Evolutionary conservation across 2,329 filamentous ascomycete species (phyloP).

Genomic region (Teratosphaeria gauchensis): DNA sequence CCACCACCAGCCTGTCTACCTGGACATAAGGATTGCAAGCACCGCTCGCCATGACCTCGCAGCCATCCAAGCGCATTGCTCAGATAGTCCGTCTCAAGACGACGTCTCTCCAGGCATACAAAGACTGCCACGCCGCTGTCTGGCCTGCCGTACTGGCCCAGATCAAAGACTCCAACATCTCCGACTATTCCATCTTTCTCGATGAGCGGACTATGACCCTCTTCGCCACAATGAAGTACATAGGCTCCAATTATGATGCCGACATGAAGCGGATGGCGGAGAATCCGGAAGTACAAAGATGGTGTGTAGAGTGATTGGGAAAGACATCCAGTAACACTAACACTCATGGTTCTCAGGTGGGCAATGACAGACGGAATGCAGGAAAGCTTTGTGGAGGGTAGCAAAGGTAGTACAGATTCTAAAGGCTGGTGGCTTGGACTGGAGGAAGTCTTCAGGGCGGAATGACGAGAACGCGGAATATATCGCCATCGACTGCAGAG

Average conservation of each 20-base stretch:
- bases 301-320: slow-evolving; percentile 32
- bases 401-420: slow-evolving; percentile 48
- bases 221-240: slow-evolving; percentile 69
- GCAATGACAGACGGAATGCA: slow-evolving; percentile 69
- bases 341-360: slow-evolving; percentile 39
- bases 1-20: not conserved
- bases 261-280: slow-evolving; percentile 70
- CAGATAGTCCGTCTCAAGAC: slow-evolving; percentile 66
- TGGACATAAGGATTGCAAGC: not conserved
- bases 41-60: not conserved
- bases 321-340: not conserved
- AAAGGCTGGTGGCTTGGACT: slow-evolving; percentile 56
- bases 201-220: slow-evolving; percentile 54
- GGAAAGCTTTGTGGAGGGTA: slow-evolving; percentile 49
- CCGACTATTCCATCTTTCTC: slow-evolving; percentile 67
- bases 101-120: slow-evolving; percentile 58
- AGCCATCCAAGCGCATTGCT: slow-evolving; percentile 43
- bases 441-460: slow-evolving; percentile 58
- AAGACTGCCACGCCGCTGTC: slow-evolving; percentile 60
- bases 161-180: slow-evolving; percentile 65
- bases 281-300: slow-evolving; percentile 63
- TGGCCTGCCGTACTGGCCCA: slow-evolving; percentile 71
- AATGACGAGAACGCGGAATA: slow-evolving; percentile 24
- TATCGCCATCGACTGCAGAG: not conserved
- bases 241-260: slow-evolving; percentile 55